A percentile compares a stretch with the other conserved stretches of the same genome.
phyloP scores from a whole-genome alignment of 2,329 filamentous ascomycete genomes.

The Venturia pyrina region DNA sequence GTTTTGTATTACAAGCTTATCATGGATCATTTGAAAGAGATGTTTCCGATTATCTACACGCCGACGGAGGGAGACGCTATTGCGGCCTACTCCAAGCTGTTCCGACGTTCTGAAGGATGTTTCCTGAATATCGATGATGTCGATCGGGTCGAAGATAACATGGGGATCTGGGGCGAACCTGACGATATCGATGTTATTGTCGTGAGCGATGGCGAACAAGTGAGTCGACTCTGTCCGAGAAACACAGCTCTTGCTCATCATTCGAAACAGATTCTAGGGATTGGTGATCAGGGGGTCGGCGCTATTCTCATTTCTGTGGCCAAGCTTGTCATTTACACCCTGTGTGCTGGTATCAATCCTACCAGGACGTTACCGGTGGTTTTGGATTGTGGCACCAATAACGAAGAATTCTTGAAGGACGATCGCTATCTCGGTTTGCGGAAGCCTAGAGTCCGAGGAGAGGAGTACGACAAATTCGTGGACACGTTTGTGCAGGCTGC shows the following conservation, averaged over 20 bases:
- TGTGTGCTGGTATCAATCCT: conserved; percentile 81
- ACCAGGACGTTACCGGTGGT: conserved; percentile 70
- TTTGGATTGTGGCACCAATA: conserved; percentile 79
- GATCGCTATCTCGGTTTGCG: conserved; percentile 69
- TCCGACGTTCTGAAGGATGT: conserved; percentile 62
- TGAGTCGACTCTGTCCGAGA: conserved; percentile 23
- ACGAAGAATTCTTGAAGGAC: conserved; percentile 62
- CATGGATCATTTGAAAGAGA: conserved; percentile 69
- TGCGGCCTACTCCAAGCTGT: conserved; percentile 69
- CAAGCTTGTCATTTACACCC: conserved; percentile 70
- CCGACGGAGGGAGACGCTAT: conserved; percentile 87
- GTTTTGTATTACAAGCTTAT: conserved; percentile 76
- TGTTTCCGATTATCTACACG: conserved; percentile 87
- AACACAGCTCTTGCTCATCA: conserved; percentile 26
- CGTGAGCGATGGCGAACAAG: conserved; percentile 55
- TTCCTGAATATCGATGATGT: conserved; percentile 66
- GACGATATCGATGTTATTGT: conserved; percentile 85
- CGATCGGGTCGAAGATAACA: conserved; percentile 53
- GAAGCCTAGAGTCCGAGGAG: conserved; percentile 55
- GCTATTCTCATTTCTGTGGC: conserved; percentile 77
- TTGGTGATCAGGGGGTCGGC: conserved; percentile 81
- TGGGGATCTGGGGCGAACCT: conserved; percentile 56
- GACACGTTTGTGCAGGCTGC: conserved; percentile 62
- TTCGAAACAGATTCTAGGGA: conserved; percentile 59
- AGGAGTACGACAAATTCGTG: conserved; percentile 67